These are phyloP conservation scores for Stygiomarasmius scandens DNA, from an alignment of 1,284 basidiomycete genomes.

Conservation along the genomic window DNA sequence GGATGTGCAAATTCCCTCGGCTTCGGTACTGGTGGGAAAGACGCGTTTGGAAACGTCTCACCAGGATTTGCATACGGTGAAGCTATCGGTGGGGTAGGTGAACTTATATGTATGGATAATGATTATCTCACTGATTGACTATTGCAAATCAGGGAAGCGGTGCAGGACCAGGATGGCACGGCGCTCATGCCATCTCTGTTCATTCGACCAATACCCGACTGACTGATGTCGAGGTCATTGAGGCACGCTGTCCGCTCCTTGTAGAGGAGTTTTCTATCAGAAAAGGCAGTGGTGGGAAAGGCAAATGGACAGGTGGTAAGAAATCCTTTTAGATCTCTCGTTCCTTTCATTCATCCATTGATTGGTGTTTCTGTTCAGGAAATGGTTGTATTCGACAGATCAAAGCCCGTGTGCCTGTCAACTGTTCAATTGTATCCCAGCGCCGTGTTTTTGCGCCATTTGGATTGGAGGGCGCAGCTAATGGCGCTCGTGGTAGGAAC, in stretches of 20 bases:
- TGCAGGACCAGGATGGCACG: slow-evolving; percentile 9
- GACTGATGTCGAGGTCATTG: slow-evolving; percentile 13
- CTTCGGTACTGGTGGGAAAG: slow-evolving; percentile 14
- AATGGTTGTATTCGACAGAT: slow-evolving; percentile 9
- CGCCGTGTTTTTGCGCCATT: slow-evolving; percentile 9
- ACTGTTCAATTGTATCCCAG: slow-evolving; percentile 12
- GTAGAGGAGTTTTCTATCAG: slow-evolving; percentile 11
- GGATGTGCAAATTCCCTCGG: slow-evolving; percentile 10
- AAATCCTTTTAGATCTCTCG: no score
- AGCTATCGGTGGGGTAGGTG: slow-evolving; percentile 12
- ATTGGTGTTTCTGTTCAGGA: background rate
- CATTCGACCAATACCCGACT: slow-evolving; percentile 12
- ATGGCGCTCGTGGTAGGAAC: slow-evolving; percentile 7
- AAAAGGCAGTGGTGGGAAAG: slow-evolving; percentile 6
- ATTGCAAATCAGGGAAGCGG: slow-evolving; percentile 3
- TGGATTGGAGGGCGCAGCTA: slow-evolving; percentile 8
- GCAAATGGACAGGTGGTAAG: slow-evolving; percentile 7
- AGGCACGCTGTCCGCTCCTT: slow-evolving; percentile 7
- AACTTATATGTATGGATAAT: background rate
- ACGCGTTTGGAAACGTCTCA: slow-evolving; percentile 9
- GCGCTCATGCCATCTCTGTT: slow-evolving; percentile 9
- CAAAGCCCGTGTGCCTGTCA: slow-evolving; percentile 10
- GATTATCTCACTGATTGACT: background rate
- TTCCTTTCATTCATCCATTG: background rate
- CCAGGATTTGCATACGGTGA: slow-evolving; percentile 12